A percentile compares a stretch with the other conserved stretches of the same genome.
These are phyloP conservation scores for Rhodotorula graminis DNA, from an alignment of 768 basidiomycete species.

Conservation along the genomic window DNA sequence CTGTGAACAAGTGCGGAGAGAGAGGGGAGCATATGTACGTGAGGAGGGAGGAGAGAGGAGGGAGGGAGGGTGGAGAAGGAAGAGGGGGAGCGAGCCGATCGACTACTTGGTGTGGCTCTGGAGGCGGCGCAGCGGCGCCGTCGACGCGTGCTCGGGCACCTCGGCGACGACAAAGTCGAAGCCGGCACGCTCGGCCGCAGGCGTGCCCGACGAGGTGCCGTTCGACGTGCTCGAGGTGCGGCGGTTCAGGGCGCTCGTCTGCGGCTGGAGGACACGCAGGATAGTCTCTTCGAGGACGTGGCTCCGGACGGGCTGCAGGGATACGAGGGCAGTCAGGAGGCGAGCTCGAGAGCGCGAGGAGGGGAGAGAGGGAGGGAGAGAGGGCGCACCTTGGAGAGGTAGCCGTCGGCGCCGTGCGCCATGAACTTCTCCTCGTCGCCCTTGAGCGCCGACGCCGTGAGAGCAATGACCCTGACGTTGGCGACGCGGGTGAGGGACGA, in stretches of 20 bases:
- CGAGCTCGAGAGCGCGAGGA: neutral
- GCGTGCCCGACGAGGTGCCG: neutral
- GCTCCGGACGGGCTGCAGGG: conserved; percentile 19
- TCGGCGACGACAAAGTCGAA: conserved; percentile 13
- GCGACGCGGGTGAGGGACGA: neutral
- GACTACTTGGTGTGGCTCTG: too few relatives aligned
- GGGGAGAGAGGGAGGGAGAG: too few relatives aligned
- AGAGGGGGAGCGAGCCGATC: neutral
- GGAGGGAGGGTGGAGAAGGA: neutral
- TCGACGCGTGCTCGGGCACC: neutral
- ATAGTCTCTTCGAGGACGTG: conserved; percentile 26
- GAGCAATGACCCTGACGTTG: conserved; percentile 26
- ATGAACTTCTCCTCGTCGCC: conserved; percentile 29
- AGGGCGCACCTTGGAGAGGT: conserved; percentile 25
- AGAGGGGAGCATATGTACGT: too few relatives aligned
- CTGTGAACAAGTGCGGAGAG: too few relatives aligned
- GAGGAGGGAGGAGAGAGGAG: too few relatives aligned
- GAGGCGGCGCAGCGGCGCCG: too few relatives aligned
- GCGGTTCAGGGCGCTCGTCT: neutral
- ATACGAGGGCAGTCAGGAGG: neutral
- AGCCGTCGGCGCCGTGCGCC: conserved; percentile 23
- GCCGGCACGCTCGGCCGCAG: neutral
- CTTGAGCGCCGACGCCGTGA: conserved; percentile 28
- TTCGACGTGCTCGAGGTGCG: neutral
- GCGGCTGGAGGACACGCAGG: conserved; percentile 13